Conservation (phyloP, 768 basidiomycete genomes). For the Mycena chlorophos region DNA sequence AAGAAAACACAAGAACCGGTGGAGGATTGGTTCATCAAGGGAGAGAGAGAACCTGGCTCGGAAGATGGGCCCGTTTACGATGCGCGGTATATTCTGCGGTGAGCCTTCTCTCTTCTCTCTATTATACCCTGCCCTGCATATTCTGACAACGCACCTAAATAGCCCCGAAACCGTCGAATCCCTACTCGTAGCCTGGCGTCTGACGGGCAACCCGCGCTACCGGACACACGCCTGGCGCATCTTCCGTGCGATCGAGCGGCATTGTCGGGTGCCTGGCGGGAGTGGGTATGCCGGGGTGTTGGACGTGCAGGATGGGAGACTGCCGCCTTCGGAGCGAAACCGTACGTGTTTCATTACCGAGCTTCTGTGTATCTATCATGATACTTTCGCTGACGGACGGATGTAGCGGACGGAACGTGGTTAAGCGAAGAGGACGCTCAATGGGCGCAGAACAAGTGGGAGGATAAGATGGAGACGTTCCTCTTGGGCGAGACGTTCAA, state of each 20-base stretch:
- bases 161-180: conserved; percentile 95
- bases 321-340: no score
- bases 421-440: background rate
- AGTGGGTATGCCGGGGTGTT: conserved; percentile 85
- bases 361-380: no score
- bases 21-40: conserved; percentile 91
- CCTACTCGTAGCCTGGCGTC: conserved; percentile 86
- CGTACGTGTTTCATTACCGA: no score
- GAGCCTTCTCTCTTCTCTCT: conserved; percentile 18
- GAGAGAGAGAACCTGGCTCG: conserved; percentile 46
- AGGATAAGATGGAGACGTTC: conserved; percentile 97
- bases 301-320: conserved; percentile 76
- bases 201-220: conserved; percentile 82
- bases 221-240: conserved; percentile 85
- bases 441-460: conserved; percentile 57
- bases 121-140: background rate
- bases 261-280: conserved; percentile 70
- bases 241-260: conserved; percentile 84
- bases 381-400: no score
- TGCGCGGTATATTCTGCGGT: conserved; percentile 91
- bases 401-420: background rate
- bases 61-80: conserved; percentile 60
- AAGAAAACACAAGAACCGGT: conserved; percentile 41
- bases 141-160: background rate
- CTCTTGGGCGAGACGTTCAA: conserved; percentile 88